Evolutionary conservation across 2,329 filamentous ascomycete species (phyloP).

Genomic region (Mycogone perniciosa): DNA sequence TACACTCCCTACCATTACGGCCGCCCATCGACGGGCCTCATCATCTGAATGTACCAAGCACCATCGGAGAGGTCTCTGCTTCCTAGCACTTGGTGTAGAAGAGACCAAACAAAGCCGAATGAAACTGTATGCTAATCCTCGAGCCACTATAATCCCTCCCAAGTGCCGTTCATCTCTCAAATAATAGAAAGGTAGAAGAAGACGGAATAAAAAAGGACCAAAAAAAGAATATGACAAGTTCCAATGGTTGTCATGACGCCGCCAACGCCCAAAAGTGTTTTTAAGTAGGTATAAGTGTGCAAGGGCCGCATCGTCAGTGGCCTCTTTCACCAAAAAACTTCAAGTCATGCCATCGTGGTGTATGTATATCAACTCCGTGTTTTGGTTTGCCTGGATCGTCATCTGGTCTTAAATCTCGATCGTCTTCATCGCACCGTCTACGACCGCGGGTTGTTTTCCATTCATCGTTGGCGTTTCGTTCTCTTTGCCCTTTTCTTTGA

Average conservation of each 20-base stretch:
- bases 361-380: slow-evolving; percentile 9
- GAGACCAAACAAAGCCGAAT: background rate
- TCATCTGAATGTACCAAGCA: background rate
- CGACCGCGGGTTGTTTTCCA: slow-evolving; percentile 38
- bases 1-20: background rate
- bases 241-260: slow-evolving; percentile 13
- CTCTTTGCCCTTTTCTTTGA: slow-evolving; percentile 35
- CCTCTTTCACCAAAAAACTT: slow-evolving; percentile 8
- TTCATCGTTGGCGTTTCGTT: slow-evolving; percentile 31
- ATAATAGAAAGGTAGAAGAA: background rate
- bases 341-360: slow-evolving; percentile 20
- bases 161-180: slow-evolving; percentile 7
- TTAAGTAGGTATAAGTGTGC: slow-evolving; percentile 11
- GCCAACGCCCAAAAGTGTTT: slow-evolving; percentile 14
- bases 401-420: slow-evolving; percentile 47
- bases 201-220: background rate
- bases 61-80: background rate
- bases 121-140: slow-evolving; percentile 6
- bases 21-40: background rate
- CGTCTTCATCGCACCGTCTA: slow-evolving; percentile 52
- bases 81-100: background rate
- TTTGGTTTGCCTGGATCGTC: background rate
- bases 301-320: slow-evolving; percentile 6
- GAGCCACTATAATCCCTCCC: slow-evolving; percentile 6
- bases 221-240: slow-evolving; percentile 13